A percentile compares a stretch with the other conserved stretches of the same genome.
These are phyloP conservation scores for Massarina eburnea DNA, from an alignment of 2,329 filamentous ascomycete species.

Conservation along the genomic window DNA sequence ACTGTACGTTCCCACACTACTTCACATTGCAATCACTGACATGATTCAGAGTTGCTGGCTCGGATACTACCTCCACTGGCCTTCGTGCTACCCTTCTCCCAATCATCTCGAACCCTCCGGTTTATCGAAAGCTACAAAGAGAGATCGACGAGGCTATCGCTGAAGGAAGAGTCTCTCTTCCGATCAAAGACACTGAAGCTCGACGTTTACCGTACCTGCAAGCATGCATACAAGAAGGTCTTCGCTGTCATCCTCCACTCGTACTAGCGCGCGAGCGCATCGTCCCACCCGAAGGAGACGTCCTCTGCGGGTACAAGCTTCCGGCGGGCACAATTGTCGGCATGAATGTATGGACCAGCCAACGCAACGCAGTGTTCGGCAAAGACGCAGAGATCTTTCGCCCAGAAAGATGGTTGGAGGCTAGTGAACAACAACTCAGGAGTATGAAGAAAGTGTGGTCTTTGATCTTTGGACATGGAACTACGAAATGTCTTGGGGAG, in stretches of 20 bases:
- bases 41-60: too few species aligned
- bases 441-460: constrained; percentile 15
- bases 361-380: not conserved
- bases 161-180: constrained; percentile 5
- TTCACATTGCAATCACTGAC: too few species aligned
- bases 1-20: too few species aligned
- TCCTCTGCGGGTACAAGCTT: constrained; percentile 3
- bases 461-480: constrained; percentile 20
- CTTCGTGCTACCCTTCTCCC: constrained; percentile 12
- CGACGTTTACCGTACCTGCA: constrained; percentile 16
- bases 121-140: constrained; percentile 6
- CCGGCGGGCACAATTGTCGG: constrained; percentile 7
- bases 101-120: constrained; percentile 7
- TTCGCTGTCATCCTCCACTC: constrained; percentile 15
- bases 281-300: constrained; percentile 13
- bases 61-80: constrained; percentile 14
- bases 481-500: constrained; percentile 16
- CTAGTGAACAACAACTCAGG: constrained; percentile 28
- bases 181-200: constrained; percentile 11
- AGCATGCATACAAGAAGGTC: constrained; percentile 23
- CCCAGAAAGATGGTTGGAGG: constrained; percentile 14
- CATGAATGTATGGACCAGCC: not conserved
- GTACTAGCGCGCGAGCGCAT: not conserved
- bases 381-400: constrained; percentile 6
- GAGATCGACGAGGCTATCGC: constrained; percentile 10